These are phyloP conservation scores for Phoma sp. DNA, from an alignment of 2,329 filamentous ascomycete species.

Conservation along the genomic window DNA sequence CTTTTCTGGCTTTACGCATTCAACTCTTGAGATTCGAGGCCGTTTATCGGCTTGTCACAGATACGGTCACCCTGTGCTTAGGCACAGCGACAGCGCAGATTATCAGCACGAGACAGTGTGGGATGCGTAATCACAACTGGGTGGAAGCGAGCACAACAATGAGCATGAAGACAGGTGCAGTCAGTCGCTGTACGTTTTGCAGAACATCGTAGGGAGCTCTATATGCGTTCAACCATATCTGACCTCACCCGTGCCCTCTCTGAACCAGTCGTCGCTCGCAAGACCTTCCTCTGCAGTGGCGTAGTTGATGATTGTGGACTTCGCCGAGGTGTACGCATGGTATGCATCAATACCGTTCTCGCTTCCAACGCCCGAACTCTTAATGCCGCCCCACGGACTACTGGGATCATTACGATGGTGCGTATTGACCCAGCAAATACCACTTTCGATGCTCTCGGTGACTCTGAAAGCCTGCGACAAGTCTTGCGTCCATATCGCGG, in stretches of 20 bases:
- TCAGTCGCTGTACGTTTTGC: not conserved
- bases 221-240: conserved; percentile 60
- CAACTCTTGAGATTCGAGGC: too few species aligned
- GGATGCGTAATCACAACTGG: not conserved
- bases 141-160: not conserved
- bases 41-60: not conserved
- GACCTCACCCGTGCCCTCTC: conserved; percentile 63
- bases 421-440: conserved; percentile 58
- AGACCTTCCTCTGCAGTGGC: conserved; percentile 62
- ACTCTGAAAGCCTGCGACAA: conserved; percentile 58
- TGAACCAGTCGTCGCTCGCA: conserved; percentile 72
- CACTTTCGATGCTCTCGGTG: conserved; percentile 57
- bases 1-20: too few species aligned
- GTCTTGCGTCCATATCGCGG: conserved; percentile 61
- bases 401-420: conserved; percentile 77
- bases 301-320: conserved; percentile 75
- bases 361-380: conserved; percentile 70
- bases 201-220: too few species aligned
- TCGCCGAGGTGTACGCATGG: conserved; percentile 58
- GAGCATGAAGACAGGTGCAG: not conserved
- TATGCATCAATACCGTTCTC: conserved; percentile 71
- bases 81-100: not conserved
- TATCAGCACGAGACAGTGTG: not conserved
- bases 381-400: conserved; percentile 73
- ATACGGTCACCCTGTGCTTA: not conserved